Conservation (phyloP, 805 yeast genomes). For the Myxozyma geophila region DNA sequence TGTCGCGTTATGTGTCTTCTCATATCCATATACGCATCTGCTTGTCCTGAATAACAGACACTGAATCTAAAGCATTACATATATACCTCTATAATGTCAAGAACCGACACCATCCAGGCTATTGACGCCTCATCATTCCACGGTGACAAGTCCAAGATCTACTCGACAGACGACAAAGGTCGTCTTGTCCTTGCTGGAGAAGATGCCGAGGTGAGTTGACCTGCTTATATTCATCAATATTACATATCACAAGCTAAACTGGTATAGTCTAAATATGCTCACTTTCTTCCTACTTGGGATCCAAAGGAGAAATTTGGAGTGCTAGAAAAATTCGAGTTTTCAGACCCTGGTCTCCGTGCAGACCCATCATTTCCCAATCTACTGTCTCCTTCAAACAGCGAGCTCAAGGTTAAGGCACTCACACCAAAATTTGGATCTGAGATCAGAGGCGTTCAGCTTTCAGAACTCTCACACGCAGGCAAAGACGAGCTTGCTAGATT, state of each 20-base stretch:
- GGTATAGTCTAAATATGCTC: conserved; percentile 18
- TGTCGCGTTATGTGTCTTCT: too few relatives aligned
- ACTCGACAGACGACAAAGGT: conserved; percentile 17
- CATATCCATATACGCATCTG: too few relatives aligned
- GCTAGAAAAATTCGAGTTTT: conserved; percentile 57
- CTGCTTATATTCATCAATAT: too few relatives aligned
- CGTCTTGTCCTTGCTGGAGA: conserved; percentile 28
- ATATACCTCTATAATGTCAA: neutral
- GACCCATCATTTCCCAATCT: conserved; percentile 58
- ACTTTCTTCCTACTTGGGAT: conserved; percentile 68
- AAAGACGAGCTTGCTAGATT: conserved; percentile 68
- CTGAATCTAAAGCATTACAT: neutral
- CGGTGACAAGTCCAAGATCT: conserved; percentile 24
- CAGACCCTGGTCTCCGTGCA: conserved; percentile 67
- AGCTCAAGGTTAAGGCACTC: conserved; percentile 47
- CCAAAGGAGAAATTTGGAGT: conserved; percentile 58
- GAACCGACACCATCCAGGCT: conserved; percentile 29
- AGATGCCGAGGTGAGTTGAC: conserved; percentile 12
- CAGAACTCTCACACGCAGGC: conserved; percentile 54
- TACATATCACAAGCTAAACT: neutral
- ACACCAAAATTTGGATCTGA: conserved; percentile 76
- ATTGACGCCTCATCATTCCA: conserved; percentile 37
- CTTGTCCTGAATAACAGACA: too few relatives aligned
- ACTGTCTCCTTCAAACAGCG: conserved; percentile 46
- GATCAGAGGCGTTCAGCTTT: conserved; percentile 62